These are phyloP conservation scores for Xylariomycetidae sp. DNA, from an alignment of 2,329 filamentous ascomycete species.

Conservation along the genomic window DNA sequence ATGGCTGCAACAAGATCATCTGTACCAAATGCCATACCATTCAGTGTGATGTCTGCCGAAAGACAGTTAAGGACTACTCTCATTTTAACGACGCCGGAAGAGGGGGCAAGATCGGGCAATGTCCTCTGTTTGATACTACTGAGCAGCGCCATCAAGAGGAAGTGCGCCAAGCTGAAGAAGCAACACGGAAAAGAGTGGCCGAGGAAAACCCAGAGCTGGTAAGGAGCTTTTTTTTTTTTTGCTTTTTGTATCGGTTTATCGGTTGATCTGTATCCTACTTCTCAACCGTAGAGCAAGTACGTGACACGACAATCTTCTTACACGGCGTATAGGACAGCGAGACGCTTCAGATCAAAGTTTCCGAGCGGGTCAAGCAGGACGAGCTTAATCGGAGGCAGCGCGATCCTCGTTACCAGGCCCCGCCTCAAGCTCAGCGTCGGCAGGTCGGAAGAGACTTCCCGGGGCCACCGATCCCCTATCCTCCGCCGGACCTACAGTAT, in stretches of 20 bases:
- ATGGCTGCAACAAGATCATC: constrained; percentile 79
- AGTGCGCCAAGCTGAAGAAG: constrained; percentile 56
- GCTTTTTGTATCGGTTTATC: no score
- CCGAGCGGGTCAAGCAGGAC: constrained; percentile 44
- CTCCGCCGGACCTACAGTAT: no score
- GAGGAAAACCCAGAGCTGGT: constrained; percentile 57
- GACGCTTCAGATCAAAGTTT: constrained; percentile 55
- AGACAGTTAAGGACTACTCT: constrained; percentile 54
- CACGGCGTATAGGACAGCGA: constrained; percentile 34
- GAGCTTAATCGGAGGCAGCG: constrained; percentile 22
- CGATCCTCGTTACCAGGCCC: not conserved
- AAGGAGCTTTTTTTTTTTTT: constrained; percentile 13
- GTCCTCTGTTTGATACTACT: constrained; percentile 62
- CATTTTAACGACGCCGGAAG: constrained; percentile 60
- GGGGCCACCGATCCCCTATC: no score
- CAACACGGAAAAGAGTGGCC: constrained; percentile 49
- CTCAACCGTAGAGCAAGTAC: not conserved
- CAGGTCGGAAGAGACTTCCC: no score
- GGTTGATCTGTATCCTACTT: no score
- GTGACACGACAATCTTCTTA: constrained; percentile 7
- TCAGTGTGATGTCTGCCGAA: constrained; percentile 69
- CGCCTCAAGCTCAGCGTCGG: no score
- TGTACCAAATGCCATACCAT: constrained; percentile 58
- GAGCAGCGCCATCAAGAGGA: constrained; percentile 60
- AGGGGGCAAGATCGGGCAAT: constrained; percentile 50